Percentiles rank a stretch among this genome's conserved stretches.
These are phyloP conservation scores for Pseudonectria foliicola DNA, from an alignment of 2,329 filamentous ascomycete species.

Conservation along the genomic window DNA sequence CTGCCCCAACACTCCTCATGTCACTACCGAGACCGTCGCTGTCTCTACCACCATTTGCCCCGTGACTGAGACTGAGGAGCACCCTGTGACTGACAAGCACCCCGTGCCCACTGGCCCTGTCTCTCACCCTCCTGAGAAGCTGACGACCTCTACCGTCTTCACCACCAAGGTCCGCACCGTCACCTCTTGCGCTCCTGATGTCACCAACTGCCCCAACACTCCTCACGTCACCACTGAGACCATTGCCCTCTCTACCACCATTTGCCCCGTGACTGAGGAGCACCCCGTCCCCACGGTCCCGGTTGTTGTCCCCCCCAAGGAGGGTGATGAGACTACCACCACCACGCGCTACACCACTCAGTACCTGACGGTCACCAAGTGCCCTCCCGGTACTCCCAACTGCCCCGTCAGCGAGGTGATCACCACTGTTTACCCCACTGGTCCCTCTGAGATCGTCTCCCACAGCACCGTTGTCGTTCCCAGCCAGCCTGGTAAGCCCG, in stretches of 20 bases:
- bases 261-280: conserved; percentile 21
- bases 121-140: conserved; percentile 2
- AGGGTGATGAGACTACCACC: conserved; percentile 13
- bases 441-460: conserved; percentile 27
- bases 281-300: conserved; percentile 9
- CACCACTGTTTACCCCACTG: conserved; percentile 20
- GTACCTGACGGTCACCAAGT: conserved; percentile 27
- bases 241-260: conserved; percentile 29
- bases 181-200: conserved; percentile 15
- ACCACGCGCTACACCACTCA: conserved; percentile 22
- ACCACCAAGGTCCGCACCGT: conserved; percentile 17
- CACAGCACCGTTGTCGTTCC: conserved; percentile 10
- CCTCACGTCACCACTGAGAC: conserved; percentile 22
- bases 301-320: conserved; percentile 25
- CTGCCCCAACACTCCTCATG: conserved; percentile 20
- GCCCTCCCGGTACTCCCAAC: conserved; percentile 21
- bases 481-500: conserved; percentile 5
- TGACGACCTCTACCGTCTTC: conserved; percentile 18
- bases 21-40: conserved; percentile 25
- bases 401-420: conserved; percentile 26
- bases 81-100: not conserved
- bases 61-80: conserved; percentile 19
- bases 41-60: conserved; percentile 38
- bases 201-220: conserved; percentile 20
- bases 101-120: not conserved